A percentile compares a stretch with the other conserved stretches of the same genome.
These are phyloP conservation scores for Pisolithus orientalis DNA, from an alignment of 768 basidiomycete genomes.

Conservation along the genomic window DNA sequence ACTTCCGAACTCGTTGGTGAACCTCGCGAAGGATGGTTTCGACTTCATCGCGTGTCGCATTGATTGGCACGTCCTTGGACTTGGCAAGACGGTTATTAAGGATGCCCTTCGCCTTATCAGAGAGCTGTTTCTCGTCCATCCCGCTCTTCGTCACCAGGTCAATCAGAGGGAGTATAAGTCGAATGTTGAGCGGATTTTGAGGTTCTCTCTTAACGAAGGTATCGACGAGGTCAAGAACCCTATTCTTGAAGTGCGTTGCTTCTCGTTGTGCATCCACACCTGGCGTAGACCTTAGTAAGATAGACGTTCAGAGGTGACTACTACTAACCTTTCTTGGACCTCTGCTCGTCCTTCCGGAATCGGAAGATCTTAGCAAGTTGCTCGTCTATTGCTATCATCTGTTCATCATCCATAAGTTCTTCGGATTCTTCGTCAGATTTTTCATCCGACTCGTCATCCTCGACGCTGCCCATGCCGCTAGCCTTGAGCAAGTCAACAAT, in stretches of 20 bases:
- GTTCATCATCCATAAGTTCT: conserved; percentile 89
- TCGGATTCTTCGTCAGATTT: conserved; percentile 41
- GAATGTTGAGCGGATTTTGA: conserved; percentile 60
- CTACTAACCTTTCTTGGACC: conserved; percentile 56
- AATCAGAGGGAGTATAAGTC: conserved; percentile 69
- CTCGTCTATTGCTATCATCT: conserved; percentile 96
- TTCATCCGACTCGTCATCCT: conserved; percentile 47
- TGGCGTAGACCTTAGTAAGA: conserved; percentile 17
- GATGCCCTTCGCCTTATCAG: conserved; percentile 80
- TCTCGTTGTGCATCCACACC: conserved; percentile 72
- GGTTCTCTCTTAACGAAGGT: conserved; percentile 74
- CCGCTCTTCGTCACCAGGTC: conserved; percentile 63
- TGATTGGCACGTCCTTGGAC: conserved; percentile 56
- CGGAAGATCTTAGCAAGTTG: conserved; percentile 86
- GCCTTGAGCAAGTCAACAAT: conserved; percentile 57
- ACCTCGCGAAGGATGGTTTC: conserved; percentile 51
- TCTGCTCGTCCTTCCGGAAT: conserved; percentile 53
- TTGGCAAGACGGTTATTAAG: conserved; percentile 70
- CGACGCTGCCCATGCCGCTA: conserved; percentile 51
- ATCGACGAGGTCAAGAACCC: conserved; percentile 92
- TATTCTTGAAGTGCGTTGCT: conserved; percentile 93
- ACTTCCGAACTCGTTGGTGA: conserved; percentile 66
- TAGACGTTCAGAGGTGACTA: background rate
- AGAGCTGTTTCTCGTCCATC: conserved; percentile 79
- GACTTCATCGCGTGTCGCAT: conserved; percentile 24